A percentile compares a stretch with the other conserved stretches of the same genome.
These are phyloP conservation scores for Starmerella stigmatis DNA, from an alignment of 805 yeast species.

Conservation along the genomic window DNA sequence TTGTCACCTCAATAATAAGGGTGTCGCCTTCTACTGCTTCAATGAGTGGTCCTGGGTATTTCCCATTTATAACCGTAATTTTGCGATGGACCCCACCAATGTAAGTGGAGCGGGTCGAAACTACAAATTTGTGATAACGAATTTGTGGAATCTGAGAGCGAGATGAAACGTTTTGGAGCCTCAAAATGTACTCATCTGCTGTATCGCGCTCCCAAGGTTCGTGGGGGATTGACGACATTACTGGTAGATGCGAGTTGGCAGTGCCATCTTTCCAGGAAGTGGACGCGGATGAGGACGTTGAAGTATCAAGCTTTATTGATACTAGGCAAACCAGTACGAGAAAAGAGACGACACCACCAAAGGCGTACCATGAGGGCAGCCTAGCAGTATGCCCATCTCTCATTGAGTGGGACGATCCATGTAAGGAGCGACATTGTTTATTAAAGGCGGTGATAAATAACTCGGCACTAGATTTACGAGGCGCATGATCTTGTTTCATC, in stretches of 20 bases:
- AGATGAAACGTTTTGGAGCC: background rate
- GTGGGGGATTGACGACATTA: too few species aligned
- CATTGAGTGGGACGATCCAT: too few species aligned
- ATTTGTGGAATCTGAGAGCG: conserved; percentile 13
- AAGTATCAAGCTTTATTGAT: background rate
- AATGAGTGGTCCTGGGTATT: conserved; percentile 43
- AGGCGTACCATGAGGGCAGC: conserved; percentile 8
- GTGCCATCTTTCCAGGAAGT: too few species aligned
- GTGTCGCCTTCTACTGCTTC: conserved; percentile 34
- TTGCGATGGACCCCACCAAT: conserved; percentile 33
- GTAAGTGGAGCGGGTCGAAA: conserved; percentile 9
- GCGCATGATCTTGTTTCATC: too few species aligned
- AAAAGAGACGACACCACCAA: background rate
- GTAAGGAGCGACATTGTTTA: too few species aligned
- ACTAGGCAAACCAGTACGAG: conserved; percentile 4
- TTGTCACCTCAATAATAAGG: conserved; percentile 33
- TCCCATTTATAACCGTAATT: conserved; percentile 35
- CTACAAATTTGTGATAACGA: conserved; percentile 8
- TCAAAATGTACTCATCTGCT: conserved; percentile 23
- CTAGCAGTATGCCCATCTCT: background rate
- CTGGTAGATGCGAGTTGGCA: too few species aligned
- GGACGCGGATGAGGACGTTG: too few species aligned
- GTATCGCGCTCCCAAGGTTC: conserved; percentile 29
- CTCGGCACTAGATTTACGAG: too few species aligned
- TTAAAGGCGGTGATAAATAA: too few species aligned